These are phyloP conservation scores for Coriaria nepalensis DNA, from an alignment of 306 rosid genomes.

Conservation along the genomic window DNA sequence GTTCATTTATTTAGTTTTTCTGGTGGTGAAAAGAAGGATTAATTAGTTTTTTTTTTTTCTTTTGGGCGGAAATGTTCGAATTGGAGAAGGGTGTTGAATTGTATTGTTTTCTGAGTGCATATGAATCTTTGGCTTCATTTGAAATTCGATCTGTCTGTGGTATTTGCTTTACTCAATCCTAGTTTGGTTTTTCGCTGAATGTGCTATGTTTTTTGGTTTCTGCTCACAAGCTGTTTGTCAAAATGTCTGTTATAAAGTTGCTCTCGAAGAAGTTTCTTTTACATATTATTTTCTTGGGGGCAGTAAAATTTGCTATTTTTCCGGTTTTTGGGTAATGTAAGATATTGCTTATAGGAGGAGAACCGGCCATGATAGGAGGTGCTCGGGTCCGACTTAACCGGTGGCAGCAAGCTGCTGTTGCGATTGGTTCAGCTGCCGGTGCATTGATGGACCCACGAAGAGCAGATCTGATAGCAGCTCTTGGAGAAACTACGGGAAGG, in stretches of 20 bases:
- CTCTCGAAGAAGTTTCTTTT: too few species aligned
- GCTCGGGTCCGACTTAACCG: constrained; percentile 42
- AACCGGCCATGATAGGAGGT: constrained; percentile 36
- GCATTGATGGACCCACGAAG: constrained; percentile 84
- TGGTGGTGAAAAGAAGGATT: too few species aligned
- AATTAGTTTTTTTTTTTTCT: too few species aligned
- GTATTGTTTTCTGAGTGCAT: too few species aligned
- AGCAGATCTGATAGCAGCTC: constrained; percentile 90
- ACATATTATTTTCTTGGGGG: not conserved
- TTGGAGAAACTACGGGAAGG: constrained; percentile 88
- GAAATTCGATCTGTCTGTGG: too few species aligned
- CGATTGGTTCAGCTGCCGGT: constrained; percentile 84
- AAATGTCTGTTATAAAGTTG: constrained; percentile 4
- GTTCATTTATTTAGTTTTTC: too few species aligned
- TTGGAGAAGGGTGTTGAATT: too few species aligned
- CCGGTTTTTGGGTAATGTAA: constrained; percentile 1
- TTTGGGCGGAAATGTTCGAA: too few species aligned
- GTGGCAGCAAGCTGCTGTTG: constrained; percentile 92
- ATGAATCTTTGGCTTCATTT: too few species aligned
- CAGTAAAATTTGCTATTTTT: not conserved
- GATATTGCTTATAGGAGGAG: constrained; percentile 6
- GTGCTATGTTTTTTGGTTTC: not conserved
- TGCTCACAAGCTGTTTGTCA: constrained; percentile 2
- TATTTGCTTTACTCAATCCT: too few species aligned
- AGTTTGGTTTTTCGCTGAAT: not conserved